A percentile compares a stretch with the other conserved stretches of the same genome.
These are phyloP conservation scores for Skeletonema tropicum DNA, from an alignment of 108 stramenopile genomes.

Conservation along the genomic window DNA sequence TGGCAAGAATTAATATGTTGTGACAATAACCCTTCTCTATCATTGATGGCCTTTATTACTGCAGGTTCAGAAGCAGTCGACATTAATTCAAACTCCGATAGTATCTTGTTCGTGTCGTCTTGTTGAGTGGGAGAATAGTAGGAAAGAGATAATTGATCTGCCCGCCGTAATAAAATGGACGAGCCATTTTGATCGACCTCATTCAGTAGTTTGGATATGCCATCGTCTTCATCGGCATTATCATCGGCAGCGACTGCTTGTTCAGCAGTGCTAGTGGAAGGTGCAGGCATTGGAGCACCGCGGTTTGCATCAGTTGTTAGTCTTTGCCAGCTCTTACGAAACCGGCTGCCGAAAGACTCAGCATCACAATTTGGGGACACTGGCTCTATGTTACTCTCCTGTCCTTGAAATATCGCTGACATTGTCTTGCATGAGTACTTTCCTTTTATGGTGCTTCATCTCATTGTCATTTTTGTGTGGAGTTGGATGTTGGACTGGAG, in stretches of 20 bases:
- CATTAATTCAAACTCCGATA: constrained; percentile 12
- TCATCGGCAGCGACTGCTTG: not conserved
- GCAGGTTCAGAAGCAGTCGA: not conserved
- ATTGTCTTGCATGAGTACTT: no score
- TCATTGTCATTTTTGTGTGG: no score
- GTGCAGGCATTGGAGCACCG: no score
- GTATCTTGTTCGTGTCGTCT: not conserved
- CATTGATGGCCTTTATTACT: constrained; percentile 3
- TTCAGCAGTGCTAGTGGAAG: not conserved
- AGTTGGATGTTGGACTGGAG: no score
- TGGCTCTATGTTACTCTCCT: not conserved
- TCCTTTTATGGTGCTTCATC: no score
- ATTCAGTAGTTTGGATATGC: constrained; percentile 10
- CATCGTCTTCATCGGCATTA: not conserved
- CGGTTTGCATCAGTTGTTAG: not conserved
- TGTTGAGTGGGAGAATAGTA: not conserved
- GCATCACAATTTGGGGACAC: not conserved
- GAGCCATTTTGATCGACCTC: constrained; percentile 20
- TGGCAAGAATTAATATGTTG: constrained; percentile 11
- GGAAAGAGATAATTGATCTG: constrained; percentile 17
- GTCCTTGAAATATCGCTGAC: not conserved
- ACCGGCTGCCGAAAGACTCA: not conserved
- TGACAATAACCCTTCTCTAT: not conserved
- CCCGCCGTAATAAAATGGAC: constrained; percentile 14
- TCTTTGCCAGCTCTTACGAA: constrained; percentile 3